Evolutionary conservation across 805 yeast species (phyloP), one percentile per base, ranked within the genome.

Genomic region (Phaffomyces antillensis): DNA sequence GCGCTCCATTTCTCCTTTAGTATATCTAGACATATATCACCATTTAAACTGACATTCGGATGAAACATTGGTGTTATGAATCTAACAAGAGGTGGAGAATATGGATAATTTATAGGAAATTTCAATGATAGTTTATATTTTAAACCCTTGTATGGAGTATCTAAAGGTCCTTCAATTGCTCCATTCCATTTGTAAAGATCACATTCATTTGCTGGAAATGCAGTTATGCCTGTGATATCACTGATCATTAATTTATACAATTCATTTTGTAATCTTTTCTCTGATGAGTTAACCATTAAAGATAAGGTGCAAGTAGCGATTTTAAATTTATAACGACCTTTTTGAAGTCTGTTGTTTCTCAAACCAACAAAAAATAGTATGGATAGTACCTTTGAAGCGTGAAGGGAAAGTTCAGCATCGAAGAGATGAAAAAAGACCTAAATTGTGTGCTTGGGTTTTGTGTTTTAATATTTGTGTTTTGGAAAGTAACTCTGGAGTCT

Each of bases 1-100:
- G 81, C 83, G 42, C 79, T 71, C 86, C 86, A 80, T 50, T 78
- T 70, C 42, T 78, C 83, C 57, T 79, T 78, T 58, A 80, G 66
- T 43, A 80, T 79, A 57, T 79, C 83, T 38, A 79, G 65, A 51
- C 86, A 80, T 47, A 80, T 81, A 49, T 77, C 72, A n/a, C 86
- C 86, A 43, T 73, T 65, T 68, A 75, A 73, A 52, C 78, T 82
- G 48, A 79, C 77, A 55, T 80, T 79, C 25, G 86, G 86, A 31
- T 31, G 33, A 31, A 31, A 31, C 33, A 31, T 31, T 31, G 55
- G 82, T 37, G 79, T 72, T 30, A 68, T 70, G 55, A 80, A 80
- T 52, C 63, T 69, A 55, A 80, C 73, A 26, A 61, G 62, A 24
- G 86, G 86, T 4, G 86, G 79, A 4, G 60, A 76, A 80, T 31